These are phyloP conservation scores for Populus davidiana DNA, from an alignment of 345 rosid species.

Conservation along the genomic window DNA sequence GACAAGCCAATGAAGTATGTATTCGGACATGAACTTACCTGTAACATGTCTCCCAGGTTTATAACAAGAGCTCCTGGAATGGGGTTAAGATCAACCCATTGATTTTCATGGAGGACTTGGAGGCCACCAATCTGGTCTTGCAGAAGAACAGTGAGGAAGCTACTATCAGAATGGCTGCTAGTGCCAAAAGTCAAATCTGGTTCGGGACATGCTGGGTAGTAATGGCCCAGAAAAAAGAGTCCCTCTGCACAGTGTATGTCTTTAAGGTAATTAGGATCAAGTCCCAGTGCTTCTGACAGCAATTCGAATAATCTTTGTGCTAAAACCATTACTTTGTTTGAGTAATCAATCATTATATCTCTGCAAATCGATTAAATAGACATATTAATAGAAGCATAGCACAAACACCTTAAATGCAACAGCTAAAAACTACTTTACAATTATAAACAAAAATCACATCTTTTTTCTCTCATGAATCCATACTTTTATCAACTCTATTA, in stretches of 20 bases:
- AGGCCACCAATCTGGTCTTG: slow-evolving; percentile 10
- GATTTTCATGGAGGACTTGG: slow-evolving; percentile 3
- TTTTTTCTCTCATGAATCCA: too few species aligned
- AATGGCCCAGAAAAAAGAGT: not conserved
- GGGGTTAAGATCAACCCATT: not conserved
- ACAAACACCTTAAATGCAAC: too few species aligned
- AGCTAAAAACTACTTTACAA: too few species aligned
- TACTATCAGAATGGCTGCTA: slow-evolving; percentile 1
- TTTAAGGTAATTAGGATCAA: not conserved
- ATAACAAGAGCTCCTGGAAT: slow-evolving; percentile 6
- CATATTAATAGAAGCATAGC: too few species aligned
- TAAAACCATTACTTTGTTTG: not conserved
- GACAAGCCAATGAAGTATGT: too few species aligned
- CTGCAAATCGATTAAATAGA: not conserved
- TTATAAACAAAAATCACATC: too few species aligned
- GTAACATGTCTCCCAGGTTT: slow-evolving; percentile 4
- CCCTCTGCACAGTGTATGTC: slow-evolving; percentile 1
- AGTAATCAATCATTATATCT: not conserved
- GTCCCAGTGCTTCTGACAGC: slow-evolving; percentile 10
- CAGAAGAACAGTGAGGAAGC: slow-evolving; percentile 3
- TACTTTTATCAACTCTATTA: too few species aligned
- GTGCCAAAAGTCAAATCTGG: slow-evolving; percentile 9
- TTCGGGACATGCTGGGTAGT: slow-evolving; percentile 9
- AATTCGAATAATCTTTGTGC: not conserved
- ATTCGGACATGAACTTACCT: not conserved